Conservation (phyloP, 768 basidiomycete genomes). For the Boletus rubropictus region DNA sequence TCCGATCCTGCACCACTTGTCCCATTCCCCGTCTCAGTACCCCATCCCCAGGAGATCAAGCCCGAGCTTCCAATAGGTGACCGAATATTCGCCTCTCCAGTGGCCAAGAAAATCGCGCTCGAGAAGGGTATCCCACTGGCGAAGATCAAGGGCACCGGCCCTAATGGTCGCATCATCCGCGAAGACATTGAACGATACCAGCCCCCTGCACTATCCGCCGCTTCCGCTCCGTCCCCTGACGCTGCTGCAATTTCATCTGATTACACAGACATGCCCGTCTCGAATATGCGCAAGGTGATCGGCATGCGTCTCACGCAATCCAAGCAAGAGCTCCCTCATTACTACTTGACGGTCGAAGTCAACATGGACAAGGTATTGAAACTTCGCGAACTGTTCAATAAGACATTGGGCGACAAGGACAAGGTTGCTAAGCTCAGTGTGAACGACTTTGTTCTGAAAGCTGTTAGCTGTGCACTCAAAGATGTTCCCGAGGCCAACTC, state of each 20-base stretch:
- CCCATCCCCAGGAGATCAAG: slow-evolving; percentile 40
- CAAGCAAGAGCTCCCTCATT: slow-evolving; percentile 94
- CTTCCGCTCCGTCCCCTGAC: slow-evolving; percentile 40
- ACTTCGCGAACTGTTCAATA: slow-evolving; percentile 94
- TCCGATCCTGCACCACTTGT: slow-evolving; percentile 41
- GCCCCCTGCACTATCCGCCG: slow-evolving; percentile 40
- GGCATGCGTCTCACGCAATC: slow-evolving; percentile 86
- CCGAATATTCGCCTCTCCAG: slow-evolving; percentile 89
- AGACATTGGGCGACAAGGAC: slow-evolving; percentile 76
- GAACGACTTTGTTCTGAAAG: slow-evolving; percentile 98
- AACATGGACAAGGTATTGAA: slow-evolving; percentile 96
- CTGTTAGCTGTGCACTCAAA: slow-evolving; percentile 79
- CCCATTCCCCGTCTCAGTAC: slow-evolving; percentile 31
- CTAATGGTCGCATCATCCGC: slow-evolving; percentile 88
- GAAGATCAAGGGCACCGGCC: slow-evolving; percentile 89
- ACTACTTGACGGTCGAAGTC: slow-evolving; percentile 91
- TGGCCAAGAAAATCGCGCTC: slow-evolving; percentile 95
- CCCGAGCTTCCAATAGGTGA: slow-evolving; percentile 59
- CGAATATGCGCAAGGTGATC: slow-evolving; percentile 94
- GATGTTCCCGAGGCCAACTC: slow-evolving; percentile 98
- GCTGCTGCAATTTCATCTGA: slow-evolving; percentile 53
- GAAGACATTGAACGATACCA: slow-evolving; percentile 93
- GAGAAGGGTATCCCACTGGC: slow-evolving; percentile 89
- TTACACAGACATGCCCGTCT: slow-evolving; percentile 84
- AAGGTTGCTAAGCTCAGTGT: slow-evolving; percentile 91